phyloP scores from a whole-genome alignment of 805 yeast species.

The Ogataea nitratoaversa region DNA sequence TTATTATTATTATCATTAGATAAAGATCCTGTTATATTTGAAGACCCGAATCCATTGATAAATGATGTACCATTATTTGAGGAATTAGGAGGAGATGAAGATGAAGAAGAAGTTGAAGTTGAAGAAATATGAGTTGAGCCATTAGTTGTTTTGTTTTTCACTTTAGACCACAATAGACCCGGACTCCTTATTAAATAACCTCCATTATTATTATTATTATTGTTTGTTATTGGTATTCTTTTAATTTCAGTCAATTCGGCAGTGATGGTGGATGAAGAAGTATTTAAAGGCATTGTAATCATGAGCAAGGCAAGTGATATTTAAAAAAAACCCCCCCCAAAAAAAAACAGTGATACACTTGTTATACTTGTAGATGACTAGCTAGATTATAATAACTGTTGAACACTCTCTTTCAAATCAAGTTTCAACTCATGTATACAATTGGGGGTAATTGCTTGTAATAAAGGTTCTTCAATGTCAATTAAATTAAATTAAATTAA shows the following conservation, averaged over 20 bases:
- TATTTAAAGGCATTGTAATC: too few species aligned
- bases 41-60: not conserved
- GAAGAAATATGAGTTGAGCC: not conserved
- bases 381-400: too few species aligned
- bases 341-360: too few species aligned
- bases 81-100: not conserved
- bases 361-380: too few species aligned
- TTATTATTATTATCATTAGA: not conserved
- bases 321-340: too few species aligned
- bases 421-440: too few species aligned
- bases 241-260: not conserved
- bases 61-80: not conserved
- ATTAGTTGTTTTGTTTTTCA: constrained; percentile 5
- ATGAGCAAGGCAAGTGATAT: too few species aligned
- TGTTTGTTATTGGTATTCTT: constrained; percentile 1
- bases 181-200: constrained; percentile 12
- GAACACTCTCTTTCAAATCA: too few species aligned
- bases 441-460: too few species aligned
- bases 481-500: too few species aligned
- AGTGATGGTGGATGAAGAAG: too few species aligned
- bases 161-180: constrained; percentile 14
- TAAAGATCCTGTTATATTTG: not conserved
- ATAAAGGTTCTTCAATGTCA: too few species aligned
- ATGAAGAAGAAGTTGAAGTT: constrained; percentile 1
- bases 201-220: not conserved